phyloP scores from a whole-genome alignment of 2,329 filamentous ascomycete genomes.

The Trichoderma arundinaceum region DNA sequence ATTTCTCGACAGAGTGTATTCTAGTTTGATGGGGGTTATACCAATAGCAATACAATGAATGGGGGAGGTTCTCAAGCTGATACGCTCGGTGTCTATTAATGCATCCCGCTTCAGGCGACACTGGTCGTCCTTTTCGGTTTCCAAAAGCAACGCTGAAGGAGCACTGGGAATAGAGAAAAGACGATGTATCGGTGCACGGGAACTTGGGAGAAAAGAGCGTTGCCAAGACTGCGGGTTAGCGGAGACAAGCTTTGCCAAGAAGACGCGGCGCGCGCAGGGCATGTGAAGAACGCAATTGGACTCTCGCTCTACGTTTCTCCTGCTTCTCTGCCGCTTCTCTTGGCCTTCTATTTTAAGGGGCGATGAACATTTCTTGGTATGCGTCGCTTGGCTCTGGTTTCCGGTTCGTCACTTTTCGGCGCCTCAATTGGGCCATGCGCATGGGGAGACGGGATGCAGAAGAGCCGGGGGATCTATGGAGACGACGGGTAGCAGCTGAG shows the following conservation, averaged over 20 bases:
- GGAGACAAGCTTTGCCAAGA: slow-evolving; percentile 44
- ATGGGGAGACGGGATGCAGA: not conserved
- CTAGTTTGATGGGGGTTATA: slow-evolving; percentile 11
- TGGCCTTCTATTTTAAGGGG: slow-evolving; percentile 3
- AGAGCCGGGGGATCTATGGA: not conserved
- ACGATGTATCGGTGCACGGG: not conserved
- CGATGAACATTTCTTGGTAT: slow-evolving; percentile 2
- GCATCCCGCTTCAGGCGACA: not conserved
- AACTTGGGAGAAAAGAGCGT: not conserved
- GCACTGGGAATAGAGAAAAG: not conserved
- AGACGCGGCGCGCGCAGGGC: not conserved
- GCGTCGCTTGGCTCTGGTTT: not conserved
- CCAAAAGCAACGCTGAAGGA: not conserved
- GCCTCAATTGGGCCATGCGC: not conserved
- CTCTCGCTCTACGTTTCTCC: not conserved
- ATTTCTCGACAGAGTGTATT: slow-evolving; percentile 22
- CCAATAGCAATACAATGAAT: not conserved
- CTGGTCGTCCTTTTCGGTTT: no score
- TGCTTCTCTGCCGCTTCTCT: not conserved
- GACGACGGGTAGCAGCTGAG: not conserved
- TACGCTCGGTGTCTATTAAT: not conserved
- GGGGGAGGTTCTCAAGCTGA: not conserved
- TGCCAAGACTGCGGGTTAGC: slow-evolving; percentile 35
- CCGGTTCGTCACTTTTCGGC: no score
- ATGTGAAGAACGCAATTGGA: slow-evolving; percentile 1